phyloP scores from a whole-genome alignment of 192 early-diverging fungal species.

The Coemansia sp. region DNA sequence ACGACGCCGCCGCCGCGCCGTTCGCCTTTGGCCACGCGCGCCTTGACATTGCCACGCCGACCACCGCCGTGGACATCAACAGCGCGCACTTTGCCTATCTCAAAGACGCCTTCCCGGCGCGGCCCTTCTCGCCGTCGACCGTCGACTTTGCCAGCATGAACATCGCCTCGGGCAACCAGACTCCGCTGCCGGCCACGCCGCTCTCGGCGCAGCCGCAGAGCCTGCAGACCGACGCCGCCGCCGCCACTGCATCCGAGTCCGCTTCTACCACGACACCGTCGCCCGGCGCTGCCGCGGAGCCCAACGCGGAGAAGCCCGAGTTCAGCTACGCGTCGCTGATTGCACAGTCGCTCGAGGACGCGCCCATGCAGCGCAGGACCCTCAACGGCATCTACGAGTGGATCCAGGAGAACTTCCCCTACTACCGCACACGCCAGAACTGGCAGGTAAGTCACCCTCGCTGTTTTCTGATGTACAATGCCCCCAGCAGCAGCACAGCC shows the following conservation, averaged over 20 bases:
- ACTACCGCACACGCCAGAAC: slow-evolving; percentile 68
- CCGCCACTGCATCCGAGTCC: slow-evolving; percentile 9
- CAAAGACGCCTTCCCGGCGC: slow-evolving; percentile 30
- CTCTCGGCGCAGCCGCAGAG: slow-evolving; percentile 19
- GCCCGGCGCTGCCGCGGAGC: slow-evolving; percentile 1
- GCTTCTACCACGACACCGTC: not conserved
- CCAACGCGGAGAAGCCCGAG: slow-evolving; percentile 63
- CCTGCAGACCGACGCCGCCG: slow-evolving; percentile 5
- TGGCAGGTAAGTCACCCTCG: slow-evolving; percentile 42
- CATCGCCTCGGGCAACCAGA: slow-evolving; percentile 45
- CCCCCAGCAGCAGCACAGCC: too few species aligned
- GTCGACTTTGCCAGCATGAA: slow-evolving; percentile 51
- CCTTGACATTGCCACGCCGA: slow-evolving; percentile 25
- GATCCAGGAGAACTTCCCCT: slow-evolving; percentile 75
- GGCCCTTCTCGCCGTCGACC: slow-evolving; percentile 47
- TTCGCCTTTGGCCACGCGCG: slow-evolving; percentile 12
- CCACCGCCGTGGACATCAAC: slow-evolving; percentile 28
- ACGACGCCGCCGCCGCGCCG: not conserved
- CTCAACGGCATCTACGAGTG: slow-evolving; percentile 87
- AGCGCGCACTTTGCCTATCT: slow-evolving; percentile 43
- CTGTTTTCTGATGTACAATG: not conserved
- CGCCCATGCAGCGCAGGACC: slow-evolving; percentile 64
- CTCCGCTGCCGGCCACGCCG: slow-evolving; percentile 39
- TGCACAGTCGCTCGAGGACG: slow-evolving; percentile 72
- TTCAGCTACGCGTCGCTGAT: slow-evolving; percentile 82